Evolutionary conservation across 208 protist genomes (phyloP), one percentile per base, ranked within the genome.

Genomic region (Trypanosoma mega): DNA sequence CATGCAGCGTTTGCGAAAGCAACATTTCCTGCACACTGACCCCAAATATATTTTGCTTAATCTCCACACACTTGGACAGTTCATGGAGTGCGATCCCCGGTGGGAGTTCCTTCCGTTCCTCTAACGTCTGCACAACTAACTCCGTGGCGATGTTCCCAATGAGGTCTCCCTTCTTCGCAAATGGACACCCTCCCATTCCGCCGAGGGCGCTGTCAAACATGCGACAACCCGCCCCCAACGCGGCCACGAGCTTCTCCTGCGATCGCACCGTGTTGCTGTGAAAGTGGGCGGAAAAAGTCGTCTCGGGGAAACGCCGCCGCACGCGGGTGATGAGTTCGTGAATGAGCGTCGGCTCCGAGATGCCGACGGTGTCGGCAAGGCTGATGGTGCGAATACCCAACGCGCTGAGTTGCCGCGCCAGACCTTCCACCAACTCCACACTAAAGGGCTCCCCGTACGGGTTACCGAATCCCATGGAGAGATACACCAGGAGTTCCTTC

Each of bases 381-480:
- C 67, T 75, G 21, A 78, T 78, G 30, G 46, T 72, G 12, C 66
- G 49, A 11, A 68, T 34, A 14, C 66, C 66, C 21, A 64, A 2
- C 11, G 51, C 45, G 14, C 54, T 45, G 21, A 78, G 37, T 45
- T 55, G 20, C 21, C 12, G 6, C 8, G 60, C 47, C 12, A 78
- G 43, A 20, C 50, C n/a, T 39, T 70, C 63, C 41, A 72, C 68
- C 3, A 53, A 8, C 16, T 56, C 67, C n/a, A 54, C 23, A 51
- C 36, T 44, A 20, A 62, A 55, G 9, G 55, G 39, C 39, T 78
- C 72, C 16, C 67, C 59, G 45, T 75, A 78, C 2, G 72, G 72
- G 39, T 78, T 78, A 34, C 72, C 72, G 51, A 78, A 78, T 14
- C 52, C 67, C 72, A 78, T 78, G 8, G 72, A 78, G 48, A 78